These are phyloP conservation scores for Ogataea methylovora DNA, from an alignment of 805 yeast genomes.

Conservation along the genomic window DNA sequence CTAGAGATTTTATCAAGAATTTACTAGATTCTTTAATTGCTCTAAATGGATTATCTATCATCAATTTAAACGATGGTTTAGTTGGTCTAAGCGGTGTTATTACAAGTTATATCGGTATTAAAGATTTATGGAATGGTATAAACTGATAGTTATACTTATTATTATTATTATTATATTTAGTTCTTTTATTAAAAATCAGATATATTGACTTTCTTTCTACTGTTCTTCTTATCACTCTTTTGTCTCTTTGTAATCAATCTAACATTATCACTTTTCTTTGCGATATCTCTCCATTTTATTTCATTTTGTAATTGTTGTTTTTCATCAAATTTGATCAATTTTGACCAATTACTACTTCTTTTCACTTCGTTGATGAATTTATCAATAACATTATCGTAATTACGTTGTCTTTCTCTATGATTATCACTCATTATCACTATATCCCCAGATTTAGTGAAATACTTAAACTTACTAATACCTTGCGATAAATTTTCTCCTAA, in stretches of 20 bases:
- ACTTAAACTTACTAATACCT: slow-evolving; percentile 14
- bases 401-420: slow-evolving; percentile 35
- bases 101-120: slow-evolving; percentile 73
- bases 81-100: slow-evolving; percentile 80
- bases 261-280: neutral
- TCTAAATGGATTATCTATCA: slow-evolving; percentile 52
- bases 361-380: slow-evolving; percentile 37
- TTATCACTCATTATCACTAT: slow-evolving; percentile 16
- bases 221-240: slow-evolving; percentile 1
- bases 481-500: neutral
- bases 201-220: neutral
- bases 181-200: neutral
- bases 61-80: slow-evolving; percentile 66
- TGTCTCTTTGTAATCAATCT: slow-evolving; percentile 1
- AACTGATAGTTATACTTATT: slow-evolving; percentile 11
- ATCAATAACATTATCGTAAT: slow-evolving; percentile 37
- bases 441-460: slow-evolving; percentile 20
- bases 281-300: slow-evolving; percentile 3
- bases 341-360: slow-evolving; percentile 7
- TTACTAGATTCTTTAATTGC: slow-evolving; percentile 70
- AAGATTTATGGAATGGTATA: slow-evolving; percentile 58
- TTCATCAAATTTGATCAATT: neutral
- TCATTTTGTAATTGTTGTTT: neutral
- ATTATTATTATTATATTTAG: neutral
- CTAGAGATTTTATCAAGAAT: slow-evolving; percentile 70